phyloP scores from a whole-genome alignment of 2,329 filamentous ascomycete species.

The Hypoxylon sp. region DNA sequence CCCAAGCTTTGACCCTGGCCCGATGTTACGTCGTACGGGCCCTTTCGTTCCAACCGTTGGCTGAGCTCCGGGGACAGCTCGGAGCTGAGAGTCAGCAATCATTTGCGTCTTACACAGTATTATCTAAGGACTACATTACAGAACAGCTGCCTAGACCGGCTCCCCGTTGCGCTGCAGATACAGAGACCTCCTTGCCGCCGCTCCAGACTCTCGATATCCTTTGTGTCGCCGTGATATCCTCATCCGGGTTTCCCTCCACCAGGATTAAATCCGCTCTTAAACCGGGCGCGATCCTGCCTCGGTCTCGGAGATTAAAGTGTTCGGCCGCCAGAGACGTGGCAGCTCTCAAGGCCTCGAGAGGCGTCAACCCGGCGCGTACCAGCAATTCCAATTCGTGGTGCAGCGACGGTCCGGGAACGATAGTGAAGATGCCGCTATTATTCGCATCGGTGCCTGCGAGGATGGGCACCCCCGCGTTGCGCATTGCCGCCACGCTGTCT shows the following conservation, averaged over 20 bases:
- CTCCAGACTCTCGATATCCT: constrained; percentile 49
- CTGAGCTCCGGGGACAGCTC: constrained; percentile 3
- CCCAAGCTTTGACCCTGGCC: not conserved
- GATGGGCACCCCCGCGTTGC: constrained; percentile 49
- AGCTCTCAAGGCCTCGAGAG: constrained; percentile 43
- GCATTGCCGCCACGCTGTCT: constrained; percentile 45
- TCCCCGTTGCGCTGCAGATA: constrained; percentile 14
- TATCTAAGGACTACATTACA: constrained; percentile 15
- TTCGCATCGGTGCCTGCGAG: constrained; percentile 50
- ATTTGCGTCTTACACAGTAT: not conserved
- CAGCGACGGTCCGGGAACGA: constrained; percentile 37
- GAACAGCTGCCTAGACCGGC: constrained; percentile 22
- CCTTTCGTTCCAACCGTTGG: constrained; percentile 9
- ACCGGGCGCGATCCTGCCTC: constrained; percentile 46
- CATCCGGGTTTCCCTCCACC: constrained; percentile 48
- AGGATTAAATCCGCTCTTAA: constrained; percentile 51
- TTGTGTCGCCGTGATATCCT: constrained; percentile 47
- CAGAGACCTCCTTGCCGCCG: constrained; percentile 42
- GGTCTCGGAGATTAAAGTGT: constrained; percentile 46
- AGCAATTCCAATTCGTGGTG: constrained; percentile 49
- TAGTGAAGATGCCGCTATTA: constrained; percentile 27
- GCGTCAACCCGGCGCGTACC: constrained; percentile 45
- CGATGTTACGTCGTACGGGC: constrained; percentile 15
- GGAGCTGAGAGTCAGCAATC: not conserved
- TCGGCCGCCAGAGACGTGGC: constrained; percentile 43